Conservation (phyloP, 352 stramenopile species). For the Phytophthora fragariaefolia region DNA sequence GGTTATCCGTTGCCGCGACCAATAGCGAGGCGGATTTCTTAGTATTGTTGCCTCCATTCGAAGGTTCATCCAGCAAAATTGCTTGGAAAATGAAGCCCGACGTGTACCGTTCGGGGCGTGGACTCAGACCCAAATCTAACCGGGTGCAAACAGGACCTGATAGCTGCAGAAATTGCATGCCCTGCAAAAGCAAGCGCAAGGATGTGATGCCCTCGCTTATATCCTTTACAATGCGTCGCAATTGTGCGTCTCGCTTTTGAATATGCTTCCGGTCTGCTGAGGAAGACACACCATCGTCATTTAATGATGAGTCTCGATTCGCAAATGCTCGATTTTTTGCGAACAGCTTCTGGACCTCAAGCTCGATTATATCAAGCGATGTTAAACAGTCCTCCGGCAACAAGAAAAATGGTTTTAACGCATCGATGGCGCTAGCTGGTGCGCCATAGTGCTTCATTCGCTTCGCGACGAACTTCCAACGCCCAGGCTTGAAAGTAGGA, state of each 20-base stretch:
- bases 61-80: slow-evolving; percentile 54
- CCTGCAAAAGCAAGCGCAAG: slow-evolving; percentile 70
- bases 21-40: slow-evolving; percentile 33
- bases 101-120: slow-evolving; percentile 75
- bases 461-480: slow-evolving; percentile 79
- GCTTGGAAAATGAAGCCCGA: slow-evolving; percentile 89
- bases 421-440: slow-evolving; percentile 53
- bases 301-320: slow-evolving; percentile 26
- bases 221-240: slow-evolving; percentile 76
- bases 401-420: slow-evolving; percentile 78
- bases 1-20: slow-evolving; percentile 47
- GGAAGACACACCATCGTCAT: slow-evolving; percentile 21
- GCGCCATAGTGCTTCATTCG: slow-evolving; percentile 72
- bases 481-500: slow-evolving; percentile 66
- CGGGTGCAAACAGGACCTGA: slow-evolving; percentile 65
- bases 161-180: slow-evolving; percentile 72
- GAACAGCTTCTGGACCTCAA: slow-evolving; percentile 71
- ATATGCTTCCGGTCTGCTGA: slow-evolving; percentile 53
- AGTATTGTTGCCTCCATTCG: slow-evolving; percentile 20
- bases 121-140: slow-evolving; percentile 80
- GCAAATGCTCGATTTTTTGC: slow-evolving; percentile 42
- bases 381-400: slow-evolving; percentile 68
- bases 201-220: slow-evolving; percentile 68
- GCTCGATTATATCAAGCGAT: slow-evolving; percentile 71
- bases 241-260: slow-evolving; percentile 69